A percentile compares a stretch with the other conserved stretches of the same genome.
Conservation (phyloP, 2,329 filamentous ascomycete species). For the Thelonectria blattea region DNA sequence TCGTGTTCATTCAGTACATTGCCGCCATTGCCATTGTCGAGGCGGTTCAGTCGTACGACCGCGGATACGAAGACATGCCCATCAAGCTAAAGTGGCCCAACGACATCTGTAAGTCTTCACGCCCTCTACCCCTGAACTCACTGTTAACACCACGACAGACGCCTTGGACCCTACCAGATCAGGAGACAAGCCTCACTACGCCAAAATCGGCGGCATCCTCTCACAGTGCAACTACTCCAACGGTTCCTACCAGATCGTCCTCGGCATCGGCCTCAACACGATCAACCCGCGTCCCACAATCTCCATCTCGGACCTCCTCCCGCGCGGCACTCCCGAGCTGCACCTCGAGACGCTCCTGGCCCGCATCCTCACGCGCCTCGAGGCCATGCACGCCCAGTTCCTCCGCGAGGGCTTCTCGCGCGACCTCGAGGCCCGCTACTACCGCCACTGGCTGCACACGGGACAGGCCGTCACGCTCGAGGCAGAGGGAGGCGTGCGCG, state of each 20-base stretch:
- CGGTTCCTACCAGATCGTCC: constrained; percentile 80
- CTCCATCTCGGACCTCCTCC: constrained; percentile 77
- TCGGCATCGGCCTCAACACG: constrained; percentile 87
- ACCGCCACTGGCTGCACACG: constrained; percentile 84
- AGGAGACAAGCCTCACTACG: constrained; percentile 60
- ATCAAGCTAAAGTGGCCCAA: constrained; percentile 98
- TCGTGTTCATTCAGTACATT: constrained; percentile 94
- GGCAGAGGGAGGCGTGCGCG: constrained; percentile 75
- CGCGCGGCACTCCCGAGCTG: constrained; percentile 59
- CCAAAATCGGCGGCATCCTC: constrained; percentile 93
- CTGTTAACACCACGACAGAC: constrained; percentile 48
- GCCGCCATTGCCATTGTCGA: constrained; percentile 86
- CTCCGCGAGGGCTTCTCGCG: constrained; percentile 75
- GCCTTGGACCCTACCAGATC: constrained; percentile 67
- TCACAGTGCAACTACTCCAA: constrained; percentile 84
- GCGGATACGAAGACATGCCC: constrained; percentile 75
- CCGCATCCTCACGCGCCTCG: constrained; percentile 77
- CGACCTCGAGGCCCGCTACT: constrained; percentile 78
- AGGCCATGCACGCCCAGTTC: constrained; percentile 78
- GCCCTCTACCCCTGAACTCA: accelerated
- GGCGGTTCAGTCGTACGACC: constrained; percentile 80
- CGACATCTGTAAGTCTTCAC: constrained; percentile 72
- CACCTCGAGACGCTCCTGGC: constrained; percentile 82
- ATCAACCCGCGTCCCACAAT: constrained; percentile 86
- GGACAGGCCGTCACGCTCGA: constrained; percentile 77